A percentile compares a stretch with the other conserved stretches of the same genome.
These are phyloP conservation scores for Alloteropsis semialata DNA, from an alignment of 176 grass and related monocot genomes.

Conservation along the genomic window DNA sequence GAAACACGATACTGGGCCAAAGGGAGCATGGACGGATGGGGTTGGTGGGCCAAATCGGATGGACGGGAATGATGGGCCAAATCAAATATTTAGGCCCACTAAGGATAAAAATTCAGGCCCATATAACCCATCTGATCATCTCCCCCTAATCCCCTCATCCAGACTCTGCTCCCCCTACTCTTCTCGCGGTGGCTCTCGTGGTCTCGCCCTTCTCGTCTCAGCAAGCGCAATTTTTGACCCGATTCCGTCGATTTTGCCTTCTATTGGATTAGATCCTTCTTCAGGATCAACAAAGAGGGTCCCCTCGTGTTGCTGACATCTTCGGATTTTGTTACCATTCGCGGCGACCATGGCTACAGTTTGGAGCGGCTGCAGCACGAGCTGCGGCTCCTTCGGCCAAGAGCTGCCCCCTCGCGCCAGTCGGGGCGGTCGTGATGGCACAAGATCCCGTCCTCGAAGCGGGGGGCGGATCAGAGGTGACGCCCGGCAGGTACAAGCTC, in stretches of 20 bases:
- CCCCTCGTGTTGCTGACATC: neutral
- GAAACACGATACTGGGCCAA: too few relatives aligned
- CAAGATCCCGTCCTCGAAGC: neutral
- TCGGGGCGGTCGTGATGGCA: neutral
- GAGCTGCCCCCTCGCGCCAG: constrained; percentile 5
- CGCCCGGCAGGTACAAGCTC: neutral
- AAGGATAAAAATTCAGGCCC: neutral
- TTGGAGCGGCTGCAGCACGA: constrained; percentile 55
- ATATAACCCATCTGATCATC: neutral
- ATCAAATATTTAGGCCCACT: neutral
- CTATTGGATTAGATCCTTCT: neutral
- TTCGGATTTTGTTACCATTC: neutral
- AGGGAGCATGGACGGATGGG: neutral
- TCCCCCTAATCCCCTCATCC: constrained; percentile 23
- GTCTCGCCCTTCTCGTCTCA: neutral
- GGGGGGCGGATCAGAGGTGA: neutral
- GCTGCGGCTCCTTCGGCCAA: constrained; percentile 17
- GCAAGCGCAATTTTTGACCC: neutral
- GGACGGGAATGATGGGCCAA: neutral
- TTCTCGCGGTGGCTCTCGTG: neutral
- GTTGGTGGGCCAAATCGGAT: neutral
- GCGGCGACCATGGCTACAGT: constrained; percentile 38
- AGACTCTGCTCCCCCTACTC: neutral
- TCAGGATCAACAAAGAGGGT: neutral
- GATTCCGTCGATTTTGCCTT: neutral